Conservation (phyloP, 257 asterid genomes). For the Perilla frutescens region DNA sequence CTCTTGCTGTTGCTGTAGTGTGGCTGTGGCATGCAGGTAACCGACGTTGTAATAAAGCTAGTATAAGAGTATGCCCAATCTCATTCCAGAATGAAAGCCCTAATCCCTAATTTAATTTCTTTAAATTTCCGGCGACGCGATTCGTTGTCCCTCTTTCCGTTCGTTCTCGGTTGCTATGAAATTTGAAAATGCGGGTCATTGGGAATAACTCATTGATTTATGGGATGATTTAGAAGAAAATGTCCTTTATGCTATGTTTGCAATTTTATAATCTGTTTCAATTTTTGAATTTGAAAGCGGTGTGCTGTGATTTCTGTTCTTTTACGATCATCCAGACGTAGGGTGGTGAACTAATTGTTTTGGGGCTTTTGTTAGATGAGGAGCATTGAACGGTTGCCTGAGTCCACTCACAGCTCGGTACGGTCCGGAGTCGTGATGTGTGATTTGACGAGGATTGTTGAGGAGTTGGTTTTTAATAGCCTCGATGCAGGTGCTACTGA, state of each 20-base stretch:
- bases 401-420: constrained; percentile 65
- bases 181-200: neutral
- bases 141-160: neutral
- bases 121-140: constrained; percentile 4
- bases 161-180: neutral
- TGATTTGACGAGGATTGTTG: constrained; percentile 84
- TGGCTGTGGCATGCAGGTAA: neutral
- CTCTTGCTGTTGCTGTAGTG: no score
- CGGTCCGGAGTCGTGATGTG: constrained; percentile 74
- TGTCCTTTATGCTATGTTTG: neutral
- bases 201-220: neutral
- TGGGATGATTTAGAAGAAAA: neutral
- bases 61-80: neutral
- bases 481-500: constrained; percentile 88
- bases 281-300: constrained; percentile 6
- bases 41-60: neutral
- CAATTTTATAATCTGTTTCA: constrained; percentile 3
- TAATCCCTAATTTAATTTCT: neutral
- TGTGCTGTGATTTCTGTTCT: constrained; percentile 7
- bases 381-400: constrained; percentile 71
- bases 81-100: constrained; percentile 12
- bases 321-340: constrained; percentile 6
- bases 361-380: constrained; percentile 52
- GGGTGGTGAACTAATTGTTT: constrained; percentile 10
- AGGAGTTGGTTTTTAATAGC: constrained; percentile 85